Percentiles rank a stretch among this genome's conserved stretches.
Evolutionary conservation across 208 protist genomes (phyloP).

Genomic region (Crithidia mellificae): DNA sequence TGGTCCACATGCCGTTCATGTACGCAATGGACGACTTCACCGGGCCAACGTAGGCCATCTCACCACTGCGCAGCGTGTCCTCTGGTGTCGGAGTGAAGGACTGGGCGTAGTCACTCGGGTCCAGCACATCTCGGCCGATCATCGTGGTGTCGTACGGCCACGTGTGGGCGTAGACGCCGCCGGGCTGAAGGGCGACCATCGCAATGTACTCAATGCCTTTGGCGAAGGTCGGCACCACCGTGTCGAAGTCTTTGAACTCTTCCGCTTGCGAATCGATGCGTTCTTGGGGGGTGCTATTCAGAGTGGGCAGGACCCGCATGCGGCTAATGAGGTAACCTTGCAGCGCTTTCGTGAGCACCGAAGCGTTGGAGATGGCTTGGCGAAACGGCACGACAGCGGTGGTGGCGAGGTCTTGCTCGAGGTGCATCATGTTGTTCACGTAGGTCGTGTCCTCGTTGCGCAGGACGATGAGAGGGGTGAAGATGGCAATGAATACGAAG

Average conservation of each 20-base stretch:
- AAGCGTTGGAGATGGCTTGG: conserved; percentile 38
- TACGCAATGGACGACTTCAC: conserved; percentile 5
- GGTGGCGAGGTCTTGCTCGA: conserved; percentile 19
- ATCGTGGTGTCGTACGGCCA: conserved; percentile 24
- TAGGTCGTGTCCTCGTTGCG: conserved; percentile 12
- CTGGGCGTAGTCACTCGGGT: background rate
- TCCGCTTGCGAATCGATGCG: conserved; percentile 34
- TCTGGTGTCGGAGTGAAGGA: conserved; percentile 13
- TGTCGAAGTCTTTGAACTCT: conserved; percentile 35
- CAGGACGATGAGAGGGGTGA: conserved; percentile 39
- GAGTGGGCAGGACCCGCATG: conserved; percentile 32
- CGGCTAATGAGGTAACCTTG: conserved; percentile 52
- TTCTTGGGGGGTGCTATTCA: conserved; percentile 22
- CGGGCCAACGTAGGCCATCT: conserved; percentile 38
- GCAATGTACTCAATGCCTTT: background rate
- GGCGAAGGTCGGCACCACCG: conserved; percentile 12
- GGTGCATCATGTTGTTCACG: background rate
- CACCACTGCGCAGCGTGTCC: conserved; percentile 32
- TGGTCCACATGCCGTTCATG: conserved; percentile 31
- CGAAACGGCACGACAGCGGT: conserved; percentile 29
- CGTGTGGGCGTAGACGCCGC: conserved; percentile 49
- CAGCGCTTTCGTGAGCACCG: conserved; percentile 35
- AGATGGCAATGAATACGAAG: conserved; percentile 35
- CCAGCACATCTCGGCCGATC: conserved; percentile 30
- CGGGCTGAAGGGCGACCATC: conserved; percentile 35